Evolutionary conservation across 75 land plant genomes (phyloP), one percentile per base, ranked within the genome.

Genomic region (Sequoiadendron giganteum): DNA sequence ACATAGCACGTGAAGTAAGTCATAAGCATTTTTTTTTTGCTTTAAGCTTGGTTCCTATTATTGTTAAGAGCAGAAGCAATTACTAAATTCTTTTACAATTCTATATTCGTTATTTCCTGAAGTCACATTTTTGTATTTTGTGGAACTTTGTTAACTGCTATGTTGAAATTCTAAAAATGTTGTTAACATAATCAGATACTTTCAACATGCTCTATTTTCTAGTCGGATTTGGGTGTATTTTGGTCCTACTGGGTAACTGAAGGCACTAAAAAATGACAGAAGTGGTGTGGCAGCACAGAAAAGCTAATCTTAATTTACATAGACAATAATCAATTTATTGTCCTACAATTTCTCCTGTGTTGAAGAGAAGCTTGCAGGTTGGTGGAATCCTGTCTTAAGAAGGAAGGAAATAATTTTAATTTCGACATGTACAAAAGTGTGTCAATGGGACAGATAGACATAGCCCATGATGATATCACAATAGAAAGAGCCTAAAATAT

Each of bases 1-100:
- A 97, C 88, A 98, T 98, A 86, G 99, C 98, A 19, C 91, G 95
- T 58, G 99, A 98, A 95, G 99, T 97, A 78, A 42, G 90, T 52
- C 49, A 52, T 18, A 18, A n/a, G 42, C 36, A 25, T 38, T 79
- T 34, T 30, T 28, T 54, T 40, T 13, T 54, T 25, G 83, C 52
- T 47, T 73, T 75, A 49, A 39, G 54, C 52, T 82, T 82, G 16
- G 13, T 10, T 47, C 25, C 28, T 45, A 45, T 45, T 82, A 82
- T 42, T 82, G 84, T 28, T 30, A 32, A 36, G 32, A 82, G 34
- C 3, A n/a, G 7, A n/a, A 36, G 30, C 84, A 47, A 45, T 3
- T 45, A n/a, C 28, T 47, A 10, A 47, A n/a, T 28, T 79, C 28
- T 0, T 18, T 39, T 40, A 79, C 43, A 1, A 79, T 79, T 79